phyloP scores from a whole-genome alignment of 2,329 filamentous ascomycete species.

The Aspergillus quadricinctus region DNA sequence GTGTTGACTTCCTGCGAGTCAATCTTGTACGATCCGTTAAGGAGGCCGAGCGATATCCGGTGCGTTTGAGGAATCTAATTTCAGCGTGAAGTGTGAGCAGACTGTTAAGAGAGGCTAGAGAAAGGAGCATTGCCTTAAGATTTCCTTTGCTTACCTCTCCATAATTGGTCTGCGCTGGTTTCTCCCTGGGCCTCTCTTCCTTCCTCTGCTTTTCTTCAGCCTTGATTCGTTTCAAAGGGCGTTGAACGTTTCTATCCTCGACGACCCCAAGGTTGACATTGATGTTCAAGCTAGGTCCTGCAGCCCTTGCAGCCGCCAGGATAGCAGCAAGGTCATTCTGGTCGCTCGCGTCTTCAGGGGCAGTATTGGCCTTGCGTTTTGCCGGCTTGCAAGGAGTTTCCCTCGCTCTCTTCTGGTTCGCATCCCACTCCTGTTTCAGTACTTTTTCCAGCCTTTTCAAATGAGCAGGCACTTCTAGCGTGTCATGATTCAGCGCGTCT shows the following conservation, averaged over 20 bases:
- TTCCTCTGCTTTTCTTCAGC: background rate
- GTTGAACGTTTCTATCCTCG: background rate
- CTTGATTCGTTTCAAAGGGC: background rate
- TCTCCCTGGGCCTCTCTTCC: background rate
- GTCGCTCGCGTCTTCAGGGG: background rate
- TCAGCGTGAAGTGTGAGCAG: background rate
- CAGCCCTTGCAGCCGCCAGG: background rate
- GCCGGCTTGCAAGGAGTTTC: background rate
- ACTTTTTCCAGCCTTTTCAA: slow-evolving; percentile 50
- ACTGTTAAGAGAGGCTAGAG: background rate
- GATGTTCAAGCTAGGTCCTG: background rate
- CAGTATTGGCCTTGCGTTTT: background rate
- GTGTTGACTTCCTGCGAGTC: background rate
- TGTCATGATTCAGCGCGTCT: slow-evolving; percentile 50
- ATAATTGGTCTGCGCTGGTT: too few species aligned
- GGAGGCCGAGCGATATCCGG: background rate
- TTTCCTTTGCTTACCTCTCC: too few species aligned
- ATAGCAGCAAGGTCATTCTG: background rate
- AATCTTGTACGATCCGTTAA: slow-evolving; percentile 8
- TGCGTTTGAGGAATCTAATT: background rate
- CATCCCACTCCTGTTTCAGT: slow-evolving; percentile 56
- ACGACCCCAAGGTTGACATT: background rate
- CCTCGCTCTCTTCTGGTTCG: slow-evolving; percentile 36
- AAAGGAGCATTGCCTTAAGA: background rate
- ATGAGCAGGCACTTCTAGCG: slow-evolving; percentile 47